Percentiles rank a stretch among this genome's conserved stretches.
Evolutionary conservation across 2,329 filamentous ascomycete species (phyloP).

Genomic region (Nemania sp.): DNA sequence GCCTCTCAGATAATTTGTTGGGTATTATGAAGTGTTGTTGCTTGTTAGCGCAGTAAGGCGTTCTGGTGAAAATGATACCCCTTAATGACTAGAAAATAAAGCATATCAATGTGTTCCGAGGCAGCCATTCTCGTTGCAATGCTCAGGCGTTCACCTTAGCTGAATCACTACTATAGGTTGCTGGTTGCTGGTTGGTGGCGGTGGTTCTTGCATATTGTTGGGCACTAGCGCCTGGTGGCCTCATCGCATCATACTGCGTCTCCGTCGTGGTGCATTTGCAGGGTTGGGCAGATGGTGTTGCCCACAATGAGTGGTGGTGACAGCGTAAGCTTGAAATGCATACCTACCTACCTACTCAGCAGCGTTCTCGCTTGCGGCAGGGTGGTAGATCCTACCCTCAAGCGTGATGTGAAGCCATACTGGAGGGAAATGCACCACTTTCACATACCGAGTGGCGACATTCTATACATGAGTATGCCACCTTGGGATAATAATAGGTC

Average conservation of each 20-base stretch:
- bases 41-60: constrained; percentile 41
- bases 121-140: constrained; percentile 7
- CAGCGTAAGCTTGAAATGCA: constrained; percentile 1
- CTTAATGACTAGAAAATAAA: constrained; percentile 25
- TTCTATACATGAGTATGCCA: background rate
- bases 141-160: constrained; percentile 10
- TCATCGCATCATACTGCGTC: constrained; percentile 6
- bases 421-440: constrained; percentile 12
- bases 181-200: background rate
- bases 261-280: constrained; percentile 1
- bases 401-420: constrained; percentile 12
- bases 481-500: constrained; percentile 24
- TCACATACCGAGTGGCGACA: constrained; percentile 14
- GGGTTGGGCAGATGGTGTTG: background rate
- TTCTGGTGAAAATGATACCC: constrained; percentile 49
- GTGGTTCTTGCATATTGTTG: constrained; percentile 9
- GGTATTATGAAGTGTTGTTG: constrained; percentile 19
- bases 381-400: constrained; percentile 16
- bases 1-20: constrained; percentile 2
- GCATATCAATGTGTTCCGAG: constrained; percentile 24
- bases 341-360: background rate
- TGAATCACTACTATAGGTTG: background rate
- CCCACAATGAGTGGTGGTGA: background rate
- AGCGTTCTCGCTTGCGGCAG: constrained; percentile 4
- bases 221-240: constrained; percentile 10